Evolutionary conservation across 78 protist genomes (phyloP).

Genomic region (Monosiga brevicollis): DNA sequence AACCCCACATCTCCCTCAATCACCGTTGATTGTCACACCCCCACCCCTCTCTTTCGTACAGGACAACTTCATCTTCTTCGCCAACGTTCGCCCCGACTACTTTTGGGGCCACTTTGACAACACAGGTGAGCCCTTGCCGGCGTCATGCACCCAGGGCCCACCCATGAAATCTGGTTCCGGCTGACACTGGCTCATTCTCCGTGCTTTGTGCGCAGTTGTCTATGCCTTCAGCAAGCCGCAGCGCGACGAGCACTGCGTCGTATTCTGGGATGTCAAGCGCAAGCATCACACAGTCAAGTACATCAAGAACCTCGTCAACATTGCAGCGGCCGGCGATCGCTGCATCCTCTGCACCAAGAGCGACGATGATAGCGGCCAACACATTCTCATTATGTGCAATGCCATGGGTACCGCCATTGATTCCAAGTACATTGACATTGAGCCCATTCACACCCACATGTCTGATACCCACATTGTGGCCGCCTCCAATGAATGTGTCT

Average conservation of each 20-base stretch:
- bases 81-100: conserved; percentile 65
- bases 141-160: too few relatives aligned
- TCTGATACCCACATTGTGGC: conserved; percentile 29
- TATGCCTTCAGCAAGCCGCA: conserved; percentile 50
- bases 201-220: too few relatives aligned
- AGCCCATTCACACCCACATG: conserved; percentile 27
- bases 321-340: conserved; percentile 34
- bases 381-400: conserved; percentile 41
- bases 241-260: conserved; percentile 42
- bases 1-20: too few relatives aligned
- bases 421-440: conserved; percentile 39
- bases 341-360: conserved; percentile 23
- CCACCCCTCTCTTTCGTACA: not conserved
- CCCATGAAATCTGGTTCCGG: too few relatives aligned
- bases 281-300: conserved; percentile 24
- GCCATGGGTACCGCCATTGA: conserved; percentile 70
- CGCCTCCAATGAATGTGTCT: conserved; percentile 15
- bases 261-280: conserved; percentile 44
- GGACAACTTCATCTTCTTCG: conserved; percentile 69
- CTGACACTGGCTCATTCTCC: too few relatives aligned
- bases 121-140: too few relatives aligned
- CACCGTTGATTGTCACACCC: too few relatives aligned
- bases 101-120: conserved; percentile 48
- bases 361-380: conserved; percentile 1
- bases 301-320: conserved; percentile 27